These are phyloP conservation scores for Fagopyrum tataricum DNA, from an alignment of 148 eudicot genomes.

Conservation along the genomic window DNA sequence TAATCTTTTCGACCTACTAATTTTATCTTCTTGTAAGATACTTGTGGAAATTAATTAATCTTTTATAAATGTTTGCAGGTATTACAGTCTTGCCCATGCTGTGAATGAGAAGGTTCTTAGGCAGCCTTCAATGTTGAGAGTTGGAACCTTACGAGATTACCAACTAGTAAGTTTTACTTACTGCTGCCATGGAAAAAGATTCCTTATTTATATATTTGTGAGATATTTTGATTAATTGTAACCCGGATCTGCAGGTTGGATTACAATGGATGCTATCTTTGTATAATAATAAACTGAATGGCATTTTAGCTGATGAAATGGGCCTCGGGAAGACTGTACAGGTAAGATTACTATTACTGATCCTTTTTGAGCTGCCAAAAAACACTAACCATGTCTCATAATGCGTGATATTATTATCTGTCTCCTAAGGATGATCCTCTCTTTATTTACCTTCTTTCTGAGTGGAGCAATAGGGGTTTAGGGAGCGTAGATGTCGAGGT, in stretches of 20 bases:
- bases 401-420: neutral
- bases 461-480: neutral
- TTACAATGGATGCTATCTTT: conserved; percentile 99
- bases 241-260: conserved; percentile 66
- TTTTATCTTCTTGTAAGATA: neutral
- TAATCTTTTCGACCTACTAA: neutral
- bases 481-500: too few species aligned
- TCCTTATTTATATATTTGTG: neutral
- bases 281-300: conserved; percentile 93
- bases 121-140: conserved; percentile 93
- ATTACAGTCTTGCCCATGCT: conserved; percentile 96
- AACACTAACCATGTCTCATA: neutral
- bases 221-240: conserved; percentile 17
- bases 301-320: conserved; percentile 99
- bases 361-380: conserved; percentile 2
- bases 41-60: too few species aligned
- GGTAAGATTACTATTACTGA: conserved; percentile 29
- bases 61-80: conserved; percentile 38
- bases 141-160: conserved; percentile 93
- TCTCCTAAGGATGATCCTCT: neutral
- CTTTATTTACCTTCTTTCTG: neutral
- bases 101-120: conserved; percentile 88
- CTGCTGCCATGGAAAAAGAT: neutral
- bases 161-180: conserved; percentile 69
- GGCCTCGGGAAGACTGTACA: conserved; percentile 99